Base-by-base conservation (phyloP, 306 rosid genomes). In the Glycine latifolia region DNA sequence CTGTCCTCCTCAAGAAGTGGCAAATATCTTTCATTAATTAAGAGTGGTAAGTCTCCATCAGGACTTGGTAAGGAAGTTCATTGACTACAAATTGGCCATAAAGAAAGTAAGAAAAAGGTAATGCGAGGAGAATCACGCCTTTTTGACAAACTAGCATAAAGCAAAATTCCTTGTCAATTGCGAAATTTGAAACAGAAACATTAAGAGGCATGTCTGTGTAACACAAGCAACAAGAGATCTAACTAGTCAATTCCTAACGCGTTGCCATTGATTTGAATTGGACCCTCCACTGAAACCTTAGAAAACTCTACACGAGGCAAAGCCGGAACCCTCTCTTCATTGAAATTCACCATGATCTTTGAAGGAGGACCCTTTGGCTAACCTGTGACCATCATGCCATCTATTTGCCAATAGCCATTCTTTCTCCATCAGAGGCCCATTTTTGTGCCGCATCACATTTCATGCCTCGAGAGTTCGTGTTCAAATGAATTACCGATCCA, bases 281-380 rank as follows among this genome's bases (percentile, higher is more conserved):
- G 93, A 89, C 93, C 87, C 89, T 83, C 88, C 97, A 84, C 88
- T 79, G 20, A 81, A 63, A 80, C 44, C 66, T 65, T 66, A 37
- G 74, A 77, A 26, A 67, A 67, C 68, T 78, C 70, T 72, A 35
- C 31, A 82, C 59, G 79, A 71, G 86, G 74, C 77, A 50, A 71
- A 62, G 77, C 67, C 79, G 13, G 67, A 81, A 79, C 84, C 84
- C 90, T 81, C 31, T 26, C 79, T 80, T 71, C 85, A 86, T 83
- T 84, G 58, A 2, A 39, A 43, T 43, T 43, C 84, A 69, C 76
- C 76, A 81, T 77, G 65, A 55, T 81, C 79, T 77, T 53, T 62
- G 48, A 76, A 69, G 66, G 63, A 83, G 67, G 83, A 73, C 82
- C 87, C 88, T 62, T 81, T 78, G 53, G 85, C 83, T 89, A 76